Conservation (phyloP, 2,329 filamentous ascomycete genomes). For the Leptographium radiaticola region DNA sequence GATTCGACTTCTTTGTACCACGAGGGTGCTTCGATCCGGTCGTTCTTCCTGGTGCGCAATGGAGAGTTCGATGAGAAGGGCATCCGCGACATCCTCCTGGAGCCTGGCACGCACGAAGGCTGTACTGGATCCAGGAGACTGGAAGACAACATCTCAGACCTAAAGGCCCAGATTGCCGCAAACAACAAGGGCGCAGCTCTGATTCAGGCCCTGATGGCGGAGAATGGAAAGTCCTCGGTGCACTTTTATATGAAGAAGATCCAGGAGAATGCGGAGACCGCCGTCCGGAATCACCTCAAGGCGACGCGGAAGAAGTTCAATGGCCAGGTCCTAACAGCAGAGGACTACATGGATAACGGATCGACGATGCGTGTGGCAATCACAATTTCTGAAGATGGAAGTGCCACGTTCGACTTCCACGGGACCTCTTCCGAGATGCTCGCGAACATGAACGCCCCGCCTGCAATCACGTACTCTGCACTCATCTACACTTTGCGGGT, state of each 20-base stretch:
- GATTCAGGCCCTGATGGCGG: slow-evolving; percentile 55
- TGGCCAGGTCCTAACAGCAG: slow-evolving; percentile 14
- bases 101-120: slow-evolving; percentile 60
- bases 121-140: slow-evolving; percentile 68
- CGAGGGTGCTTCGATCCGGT: slow-evolving; percentile 51
- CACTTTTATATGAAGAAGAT: slow-evolving; percentile 60
- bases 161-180: slow-evolving; percentile 65
- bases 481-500: slow-evolving; percentile 24
- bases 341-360: slow-evolving; percentile 26
- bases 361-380: slow-evolving; percentile 20
- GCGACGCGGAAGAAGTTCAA: slow-evolving; percentile 43
- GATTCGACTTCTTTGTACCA: slow-evolving; percentile 52
- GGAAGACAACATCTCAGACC: slow-evolving; percentile 70
- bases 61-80: slow-evolving; percentile 67
- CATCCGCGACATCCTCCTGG: slow-evolving; percentile 56
- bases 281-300: slow-evolving; percentile 58
- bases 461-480: slow-evolving; percentile 13
- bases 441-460: slow-evolving; percentile 7
- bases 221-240: slow-evolving; percentile 35
- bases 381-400: slow-evolving; percentile 26
- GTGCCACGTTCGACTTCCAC: slow-evolving; percentile 21
- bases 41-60: slow-evolving; percentile 59
- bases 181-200: slow-evolving; percentile 64
- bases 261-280: slow-evolving; percentile 60
- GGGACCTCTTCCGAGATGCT: slow-evolving; percentile 20